Conservation (phyloP, 805 yeast species). For the Torulaspora gathmanii region DNA sequence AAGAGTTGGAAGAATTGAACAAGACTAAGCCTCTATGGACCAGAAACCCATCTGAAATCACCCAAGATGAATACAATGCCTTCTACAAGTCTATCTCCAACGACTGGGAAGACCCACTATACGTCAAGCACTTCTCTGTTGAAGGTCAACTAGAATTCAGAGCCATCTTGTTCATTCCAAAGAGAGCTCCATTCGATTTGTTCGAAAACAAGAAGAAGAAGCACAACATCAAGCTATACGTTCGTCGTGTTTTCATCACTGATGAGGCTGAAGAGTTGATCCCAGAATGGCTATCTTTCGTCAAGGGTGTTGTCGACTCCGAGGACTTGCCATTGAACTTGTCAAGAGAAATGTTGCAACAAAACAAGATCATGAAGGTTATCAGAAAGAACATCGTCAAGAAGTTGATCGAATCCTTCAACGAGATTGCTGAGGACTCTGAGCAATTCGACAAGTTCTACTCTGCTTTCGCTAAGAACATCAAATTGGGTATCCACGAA, state of each 20-base stretch:
- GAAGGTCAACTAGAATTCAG: constrained; percentile 99
- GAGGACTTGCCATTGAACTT: constrained; percentile 99
- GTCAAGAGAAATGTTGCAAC: constrained; percentile 99
- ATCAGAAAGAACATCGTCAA: constrained; percentile 98
- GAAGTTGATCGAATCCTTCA: constrained; percentile 97
- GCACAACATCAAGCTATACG: constrained; percentile 97
- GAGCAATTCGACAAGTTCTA: constrained; percentile 99
- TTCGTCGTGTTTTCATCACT: constrained; percentile 98
- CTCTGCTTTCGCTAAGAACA: constrained; percentile 95
- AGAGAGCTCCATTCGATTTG: constrained; percentile 98
- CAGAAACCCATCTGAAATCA: constrained; percentile 94
- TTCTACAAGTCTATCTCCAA: constrained; percentile 98
- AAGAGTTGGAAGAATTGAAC: constrained; percentile 97
- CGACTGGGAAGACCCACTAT: constrained; percentile 99
- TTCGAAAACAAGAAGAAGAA: constrained; percentile 99
- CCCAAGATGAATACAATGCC: constrained; percentile 97
- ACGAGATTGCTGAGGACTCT: constrained; percentile 97
- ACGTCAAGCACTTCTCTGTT: constrained; percentile 98
- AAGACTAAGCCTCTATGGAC: constrained; percentile 99
- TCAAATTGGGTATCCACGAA: constrained; percentile 98
- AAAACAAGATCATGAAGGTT: constrained; percentile 98
- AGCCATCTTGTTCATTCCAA: constrained; percentile 95
- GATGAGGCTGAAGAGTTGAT: constrained; percentile 99
- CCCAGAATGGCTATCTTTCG: constrained; percentile 97
- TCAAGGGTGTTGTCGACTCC: constrained; percentile 99